Conservation (phyloP, 2,329 filamentous ascomycete species). For the Bipolaris gigantea region DNA sequence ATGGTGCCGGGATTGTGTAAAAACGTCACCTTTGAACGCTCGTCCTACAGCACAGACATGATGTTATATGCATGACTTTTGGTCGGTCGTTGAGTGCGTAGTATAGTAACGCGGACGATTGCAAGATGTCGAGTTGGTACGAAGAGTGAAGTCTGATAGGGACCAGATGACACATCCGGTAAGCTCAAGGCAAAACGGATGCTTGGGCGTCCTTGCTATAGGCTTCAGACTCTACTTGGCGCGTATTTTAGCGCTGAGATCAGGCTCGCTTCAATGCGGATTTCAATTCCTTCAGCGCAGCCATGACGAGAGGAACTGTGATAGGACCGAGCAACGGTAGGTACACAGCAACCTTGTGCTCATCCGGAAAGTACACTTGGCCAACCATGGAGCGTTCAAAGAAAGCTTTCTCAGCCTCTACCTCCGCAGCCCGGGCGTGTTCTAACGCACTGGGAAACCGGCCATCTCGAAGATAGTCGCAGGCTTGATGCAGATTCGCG, state of each 20-base stretch:
- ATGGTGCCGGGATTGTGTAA: neutral
- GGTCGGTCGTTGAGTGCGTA: neutral
- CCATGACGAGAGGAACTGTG: conserved; percentile 85
- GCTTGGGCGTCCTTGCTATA: neutral
- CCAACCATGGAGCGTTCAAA: conserved; percentile 99
- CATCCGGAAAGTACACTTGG: conserved; percentile 96
- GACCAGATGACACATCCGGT: neutral
- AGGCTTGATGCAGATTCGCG: conserved; percentile 74
- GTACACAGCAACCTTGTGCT: conserved; percentile 97
- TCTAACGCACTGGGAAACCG: conserved; percentile 68
- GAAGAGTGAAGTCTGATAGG: neutral
- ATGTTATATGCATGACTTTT: neutral
- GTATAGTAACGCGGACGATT: neutral
- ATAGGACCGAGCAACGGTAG: conserved; percentile 87
- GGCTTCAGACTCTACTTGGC: neutral
- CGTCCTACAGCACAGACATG: neutral
- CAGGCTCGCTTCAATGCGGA: conserved; percentile 24
- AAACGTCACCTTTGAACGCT: neutral
- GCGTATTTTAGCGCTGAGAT: neutral
- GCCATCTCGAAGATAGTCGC: conserved; percentile 66
- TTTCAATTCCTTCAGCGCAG: conserved; percentile 70
- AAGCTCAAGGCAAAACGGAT: neutral
- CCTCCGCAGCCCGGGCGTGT: conserved; percentile 81
- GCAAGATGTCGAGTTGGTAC: neutral
- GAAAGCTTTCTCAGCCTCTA: conserved; percentile 88